Evolutionary conservation across 2,329 filamentous ascomycete species (phyloP).

Genomic region (Aspergillus sp.): DNA sequence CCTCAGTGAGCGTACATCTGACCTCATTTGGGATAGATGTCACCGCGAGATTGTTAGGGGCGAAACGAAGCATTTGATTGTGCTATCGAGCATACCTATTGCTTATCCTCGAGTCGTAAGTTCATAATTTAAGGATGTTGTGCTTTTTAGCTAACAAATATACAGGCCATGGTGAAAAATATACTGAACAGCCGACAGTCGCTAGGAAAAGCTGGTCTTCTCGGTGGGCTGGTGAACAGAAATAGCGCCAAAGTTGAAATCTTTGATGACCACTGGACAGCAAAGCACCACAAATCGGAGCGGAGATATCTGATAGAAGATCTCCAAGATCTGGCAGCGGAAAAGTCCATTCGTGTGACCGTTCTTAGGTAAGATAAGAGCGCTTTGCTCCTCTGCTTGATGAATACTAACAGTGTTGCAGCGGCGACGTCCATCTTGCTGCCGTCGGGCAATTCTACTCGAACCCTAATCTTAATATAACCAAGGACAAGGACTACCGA

Average conservation of each 20-base stretch:
- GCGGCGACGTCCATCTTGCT: constrained; percentile 90
- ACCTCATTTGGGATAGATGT: constrained; percentile 81
- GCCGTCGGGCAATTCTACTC: constrained; percentile 95
- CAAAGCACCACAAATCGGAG: constrained; percentile 90
- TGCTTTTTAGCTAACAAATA: constrained; percentile 29
- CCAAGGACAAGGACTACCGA: constrained; percentile 88
- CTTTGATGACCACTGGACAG: constrained; percentile 95
- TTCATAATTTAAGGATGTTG: constrained; percentile 1
- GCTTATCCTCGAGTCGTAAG: constrained; percentile 76
- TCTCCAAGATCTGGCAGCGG: constrained; percentile 86
- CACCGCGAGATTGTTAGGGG: constrained; percentile 79
- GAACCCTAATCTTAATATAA: constrained; percentile 75
- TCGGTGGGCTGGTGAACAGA: constrained; percentile 79
- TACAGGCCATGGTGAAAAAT: constrained; percentile 65
- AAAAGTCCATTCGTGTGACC: constrained; percentile 87
- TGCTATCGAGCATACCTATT: constrained; percentile 80
- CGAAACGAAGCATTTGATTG: constrained; percentile 84
- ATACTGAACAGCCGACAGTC: constrained; percentile 84
- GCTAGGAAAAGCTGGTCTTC: constrained; percentile 74
- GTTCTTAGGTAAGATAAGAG: constrained; percentile 66
- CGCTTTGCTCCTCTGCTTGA: background rate
- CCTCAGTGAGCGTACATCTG: constrained; percentile 76
- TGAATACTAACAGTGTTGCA: constrained; percentile 27
- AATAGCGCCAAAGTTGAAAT: constrained; percentile 92
- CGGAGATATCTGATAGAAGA: constrained; percentile 84